Base-by-base conservation (phyloP, 352 stramenopile species). In the Halophytophthora polymorphica region DNA sequence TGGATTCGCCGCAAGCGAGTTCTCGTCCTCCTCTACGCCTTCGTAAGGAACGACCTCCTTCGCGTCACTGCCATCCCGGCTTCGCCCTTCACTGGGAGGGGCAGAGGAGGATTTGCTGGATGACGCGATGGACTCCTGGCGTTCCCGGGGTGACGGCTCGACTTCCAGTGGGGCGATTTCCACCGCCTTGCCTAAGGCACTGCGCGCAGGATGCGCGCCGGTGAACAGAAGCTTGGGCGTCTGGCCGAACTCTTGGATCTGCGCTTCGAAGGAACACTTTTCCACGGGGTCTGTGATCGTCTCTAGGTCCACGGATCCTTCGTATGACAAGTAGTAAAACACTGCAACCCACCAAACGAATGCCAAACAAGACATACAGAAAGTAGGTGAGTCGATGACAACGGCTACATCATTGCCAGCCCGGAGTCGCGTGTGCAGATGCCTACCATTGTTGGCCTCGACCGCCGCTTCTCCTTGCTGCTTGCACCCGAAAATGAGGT, bases 231-330 rank as follows among this genome's bases (percentile, higher is more conserved):
- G 57, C 25, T 73, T 93, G 0, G 89, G 89, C 0, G 88, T 97
- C 61, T 97, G 89, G 1, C 89, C 89, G 61, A 97, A 97, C 55
- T 97, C 86, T 54, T 96, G 85, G 42, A 98, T 97, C 53, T 98
- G 92, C 1, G 78, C 81, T 59, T 97, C 86, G 15, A 98, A 96
- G 15, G 95, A 97, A 48, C 93, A 95, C 41, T 96, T 84, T 49
- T 98, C 85, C 17, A 98, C 81, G 12, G 82, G 83, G 56, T 98
- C 91, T 0, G 80, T 88, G 31, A 95, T 79, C 6, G 59, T 88
- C 50, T 95, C 85, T 7, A 95, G 64, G 61, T 95, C 83, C 2
- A 95, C 78, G 13, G 85, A 86, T 7, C 85, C 85, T 55, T 95
- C 85, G 50, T 95, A 95, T 25, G 85, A 93, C 48, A 95, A 53